Conservation (phyloP, 176 grass and related monocot genomes). For the Eragrostis curvula region DNA sequence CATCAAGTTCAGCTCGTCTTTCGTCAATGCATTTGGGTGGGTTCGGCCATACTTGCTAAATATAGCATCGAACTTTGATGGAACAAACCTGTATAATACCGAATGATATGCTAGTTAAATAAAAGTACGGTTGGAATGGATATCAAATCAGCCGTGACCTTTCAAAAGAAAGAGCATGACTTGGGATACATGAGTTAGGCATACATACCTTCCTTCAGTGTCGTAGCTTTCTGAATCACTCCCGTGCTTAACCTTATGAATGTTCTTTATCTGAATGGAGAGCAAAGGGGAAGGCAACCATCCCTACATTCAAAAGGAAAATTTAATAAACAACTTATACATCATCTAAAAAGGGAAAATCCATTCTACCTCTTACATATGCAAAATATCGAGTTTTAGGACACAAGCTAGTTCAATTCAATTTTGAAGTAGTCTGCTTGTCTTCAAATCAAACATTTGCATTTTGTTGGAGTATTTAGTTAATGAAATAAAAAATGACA, state of each 20-base stretch:
- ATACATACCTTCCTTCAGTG: constrained; percentile 68
- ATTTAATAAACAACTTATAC: not conserved
- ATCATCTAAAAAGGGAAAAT: too few relatives aligned
- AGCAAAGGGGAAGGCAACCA: constrained; percentile 66
- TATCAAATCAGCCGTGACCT: not conserved
- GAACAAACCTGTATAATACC: constrained; percentile 45
- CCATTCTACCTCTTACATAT: too few relatives aligned
- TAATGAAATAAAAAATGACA: too few relatives aligned
- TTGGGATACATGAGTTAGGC: not conserved
- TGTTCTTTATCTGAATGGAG: constrained; percentile 64
- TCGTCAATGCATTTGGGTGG: constrained; percentile 52
- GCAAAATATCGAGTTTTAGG: too few relatives aligned
- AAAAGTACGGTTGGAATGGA: not conserved
- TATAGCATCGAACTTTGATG: constrained; percentile 64
- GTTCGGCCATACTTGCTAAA: constrained; percentile 67
- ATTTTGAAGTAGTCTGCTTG: too few relatives aligned
- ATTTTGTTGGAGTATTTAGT: too few relatives aligned
- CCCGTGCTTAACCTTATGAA: constrained; percentile 73
- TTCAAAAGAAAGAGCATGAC: not conserved
- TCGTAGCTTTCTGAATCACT: constrained; percentile 72
- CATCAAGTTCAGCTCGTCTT: constrained; percentile 50
- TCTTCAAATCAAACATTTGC: too few relatives aligned
- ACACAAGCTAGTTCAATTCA: too few relatives aligned
- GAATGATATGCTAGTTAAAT: not conserved
- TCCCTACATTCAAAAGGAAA: constrained; percentile 30